A percentile compares a stretch with the other conserved stretches of the same genome.
These are phyloP conservation scores for Asterochloris sp. DNA, from an alignment of 139 green algal genomes.

Conservation along the genomic window DNA sequence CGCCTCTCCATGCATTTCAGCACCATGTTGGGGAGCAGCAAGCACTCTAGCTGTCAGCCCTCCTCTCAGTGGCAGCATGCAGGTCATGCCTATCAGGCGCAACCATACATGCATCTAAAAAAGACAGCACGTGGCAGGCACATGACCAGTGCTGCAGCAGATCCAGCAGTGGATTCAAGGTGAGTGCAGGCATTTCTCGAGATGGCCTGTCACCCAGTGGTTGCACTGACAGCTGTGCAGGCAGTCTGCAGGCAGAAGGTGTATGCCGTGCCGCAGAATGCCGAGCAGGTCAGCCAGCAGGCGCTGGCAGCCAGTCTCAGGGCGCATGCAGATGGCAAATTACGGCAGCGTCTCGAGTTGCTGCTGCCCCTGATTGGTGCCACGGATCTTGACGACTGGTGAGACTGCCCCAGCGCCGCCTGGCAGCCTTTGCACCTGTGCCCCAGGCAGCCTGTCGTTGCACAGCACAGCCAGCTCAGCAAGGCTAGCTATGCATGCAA, in stretches of 20 bases:
- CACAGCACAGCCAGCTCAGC: not conserved
- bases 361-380: slow-evolving; percentile 87
- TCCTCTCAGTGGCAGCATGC: too few relatives aligned
- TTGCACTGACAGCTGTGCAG: not conserved
- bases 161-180: too few relatives aligned
- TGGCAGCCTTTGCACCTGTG: not conserved
- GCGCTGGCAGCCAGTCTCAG: slow-evolving; percentile 48
- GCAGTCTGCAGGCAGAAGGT: not conserved
- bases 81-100: too few relatives aligned
- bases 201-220: not conserved
- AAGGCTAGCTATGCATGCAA: not conserved
- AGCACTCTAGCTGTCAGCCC: too few relatives aligned
- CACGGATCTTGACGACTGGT: slow-evolving; percentile 91
- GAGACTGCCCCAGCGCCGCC: not conserved
- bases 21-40: too few relatives aligned
- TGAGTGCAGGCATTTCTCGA: too few relatives aligned
- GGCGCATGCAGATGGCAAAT: slow-evolving; percentile 59
- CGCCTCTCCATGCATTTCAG: too few relatives aligned
- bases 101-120: too few relatives aligned
- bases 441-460: too few relatives aligned
- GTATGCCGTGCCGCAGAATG: not conserved
- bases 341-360: slow-evolving; percentile 71
- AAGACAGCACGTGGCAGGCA: too few relatives aligned
- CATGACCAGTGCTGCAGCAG: too few relatives aligned
- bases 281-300: slow-evolving; percentile 39